Evolutionary conservation across 495 filamentous ascomycete genomes (phyloP).

Genomic region (Penicillium arizonense): DNA sequence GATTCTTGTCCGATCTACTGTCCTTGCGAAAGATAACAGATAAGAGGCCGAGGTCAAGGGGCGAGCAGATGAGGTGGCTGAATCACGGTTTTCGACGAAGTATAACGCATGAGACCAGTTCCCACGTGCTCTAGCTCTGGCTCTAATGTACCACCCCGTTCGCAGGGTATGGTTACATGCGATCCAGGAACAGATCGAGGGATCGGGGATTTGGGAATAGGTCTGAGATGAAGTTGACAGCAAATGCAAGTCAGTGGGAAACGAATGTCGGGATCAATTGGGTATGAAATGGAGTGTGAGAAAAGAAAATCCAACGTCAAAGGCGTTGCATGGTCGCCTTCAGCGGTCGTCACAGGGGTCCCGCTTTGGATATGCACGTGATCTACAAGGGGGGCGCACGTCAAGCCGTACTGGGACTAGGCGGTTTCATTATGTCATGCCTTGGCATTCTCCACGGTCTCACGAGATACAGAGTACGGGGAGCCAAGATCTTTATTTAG

Average conservation of each 20-base stretch:
- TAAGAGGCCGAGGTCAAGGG: constrained; percentile 10
- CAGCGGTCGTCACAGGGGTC: constrained; percentile 6
- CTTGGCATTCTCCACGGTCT: not conserved
- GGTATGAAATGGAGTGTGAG: not conserved
- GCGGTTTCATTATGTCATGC: not conserved
- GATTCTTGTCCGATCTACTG: constrained; percentile 4
- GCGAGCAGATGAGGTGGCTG: not conserved
- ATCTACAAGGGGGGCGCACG: not conserved
- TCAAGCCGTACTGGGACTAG: not conserved
- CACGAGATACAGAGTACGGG: too few species aligned
- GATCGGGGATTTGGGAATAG: not conserved
- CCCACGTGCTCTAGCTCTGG: not conserved
- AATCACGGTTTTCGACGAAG: not conserved
- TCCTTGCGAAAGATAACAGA: constrained; percentile 19
- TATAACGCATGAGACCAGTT: not conserved
- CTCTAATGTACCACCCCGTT: not conserved
- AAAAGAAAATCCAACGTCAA: not conserved
- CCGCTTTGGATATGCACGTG: constrained; percentile 6
- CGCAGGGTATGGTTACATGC: not conserved
- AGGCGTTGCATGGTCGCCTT: not conserved
- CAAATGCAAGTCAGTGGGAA: not conserved
- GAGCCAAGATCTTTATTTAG: not conserved
- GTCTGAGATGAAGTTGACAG: not conserved
- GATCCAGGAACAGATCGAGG: not conserved
- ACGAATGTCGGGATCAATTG: not conserved